A percentile compares a stretch with the other conserved stretches of the same genome.
These are phyloP conservation scores for Fallopia convolvulus DNA, from an alignment of 148 eudicot genomes.

Conservation along the genomic window DNA sequence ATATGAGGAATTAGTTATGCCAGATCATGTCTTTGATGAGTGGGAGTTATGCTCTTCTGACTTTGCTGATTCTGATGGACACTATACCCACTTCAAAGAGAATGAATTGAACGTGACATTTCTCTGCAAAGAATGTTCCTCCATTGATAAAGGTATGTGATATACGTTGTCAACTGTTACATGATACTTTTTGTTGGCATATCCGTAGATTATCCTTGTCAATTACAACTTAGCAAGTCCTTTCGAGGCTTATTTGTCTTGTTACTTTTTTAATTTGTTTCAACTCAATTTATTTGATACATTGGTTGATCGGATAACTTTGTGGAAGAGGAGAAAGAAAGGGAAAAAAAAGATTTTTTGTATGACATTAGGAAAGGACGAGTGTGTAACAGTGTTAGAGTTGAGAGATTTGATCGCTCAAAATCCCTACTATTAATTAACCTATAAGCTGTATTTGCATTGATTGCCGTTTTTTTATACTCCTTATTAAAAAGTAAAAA, in stretches of 20 bases:
- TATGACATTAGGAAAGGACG: background rate
- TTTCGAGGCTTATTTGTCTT: background rate
- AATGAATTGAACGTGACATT: conserved; percentile 69
- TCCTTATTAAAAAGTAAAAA: too few species aligned
- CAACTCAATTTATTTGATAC: background rate
- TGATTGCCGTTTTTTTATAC: too few species aligned
- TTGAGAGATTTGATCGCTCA: background rate
- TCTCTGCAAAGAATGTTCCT: conserved; percentile 40
- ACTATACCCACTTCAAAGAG: conserved; percentile 38
- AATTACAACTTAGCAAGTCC: background rate
- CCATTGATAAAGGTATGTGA: conserved; percentile 34
- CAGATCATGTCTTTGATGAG: conserved; percentile 67
- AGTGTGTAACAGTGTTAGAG: background rate
- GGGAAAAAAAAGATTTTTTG: too few species aligned
- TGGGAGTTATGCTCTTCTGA: conserved; percentile 91
- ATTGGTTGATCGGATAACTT: too few species aligned
- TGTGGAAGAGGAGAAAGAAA: too few species aligned
- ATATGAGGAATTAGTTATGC: conserved; percentile 41
- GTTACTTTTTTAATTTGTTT: too few species aligned
- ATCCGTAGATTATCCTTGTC: background rate
- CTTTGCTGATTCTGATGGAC: conserved; percentile 46
- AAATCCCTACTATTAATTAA: background rate
- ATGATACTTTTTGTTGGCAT: background rate
- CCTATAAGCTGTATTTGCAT: too few species aligned
- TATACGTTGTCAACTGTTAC: background rate